Base-by-base conservation (phyloP, 2,329 filamentous ascomycete species). In the Pseudogymnoascus sp. region DNA sequence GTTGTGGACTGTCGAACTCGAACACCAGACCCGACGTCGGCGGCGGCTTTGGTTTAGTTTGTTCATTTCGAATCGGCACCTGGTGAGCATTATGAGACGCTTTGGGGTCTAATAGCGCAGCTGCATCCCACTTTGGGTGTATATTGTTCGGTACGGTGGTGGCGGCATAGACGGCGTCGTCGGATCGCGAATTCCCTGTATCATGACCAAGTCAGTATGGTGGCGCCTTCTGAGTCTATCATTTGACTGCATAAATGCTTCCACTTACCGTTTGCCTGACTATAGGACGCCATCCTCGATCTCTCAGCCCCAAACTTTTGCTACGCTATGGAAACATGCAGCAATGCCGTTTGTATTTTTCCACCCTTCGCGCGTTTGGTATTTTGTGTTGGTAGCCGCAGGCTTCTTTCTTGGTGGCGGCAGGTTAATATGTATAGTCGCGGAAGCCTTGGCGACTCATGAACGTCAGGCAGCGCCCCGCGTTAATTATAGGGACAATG, bases 101-200 rank as follows among this genome's bases (percentile, higher is more conserved):
- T 67, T 73, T 75, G 4, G 78, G 78, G 62, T 79, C 78, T 41
- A 80, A 70, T 13, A 80, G 68, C 8, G 72, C 66, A 8, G 74
- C 71, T 15, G 78, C 72, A 59, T 78, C 77, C 75, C 80, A 81
- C 33, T 55, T 17, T 63, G 48, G 60, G 59, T 55, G 59, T 58
- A 17, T 55, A 60, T 58, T 27, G 41, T 36, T 17, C 4, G 48
- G 29, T 36, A 58, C 38, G 25, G n/a, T n/a, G 25, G n/a, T n/a
- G 51, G 60, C 17, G 51, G 48, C 10, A 41, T 31, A 63, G 17
- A 35, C 58, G 60, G 51, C 60, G 51, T 62, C 63, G 12, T 63
- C 38, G 65, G 33, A 59, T 41, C 58, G 25, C 21, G 38, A 41
- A 38, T 38, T 25, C 33, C 38, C 58, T 38, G 10, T 13, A 25